A percentile compares a stretch with the other conserved stretches of the same genome.
Evolutionary conservation across 129 eudicot genomes (phyloP).

Genomic region (Flaveria bidentis): DNA sequence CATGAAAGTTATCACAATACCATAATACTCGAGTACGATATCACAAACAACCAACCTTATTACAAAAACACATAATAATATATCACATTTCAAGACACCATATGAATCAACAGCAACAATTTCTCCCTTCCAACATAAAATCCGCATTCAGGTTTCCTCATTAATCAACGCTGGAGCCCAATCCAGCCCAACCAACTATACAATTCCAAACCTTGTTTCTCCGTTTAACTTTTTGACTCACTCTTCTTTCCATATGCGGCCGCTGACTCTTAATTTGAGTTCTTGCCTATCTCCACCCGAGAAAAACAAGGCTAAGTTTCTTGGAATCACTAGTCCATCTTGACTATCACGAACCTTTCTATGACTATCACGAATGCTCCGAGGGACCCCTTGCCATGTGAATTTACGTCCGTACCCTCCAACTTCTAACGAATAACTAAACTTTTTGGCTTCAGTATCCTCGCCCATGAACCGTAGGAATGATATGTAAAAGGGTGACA

Average conservation of each 20-base stretch:
- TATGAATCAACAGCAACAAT: background rate
- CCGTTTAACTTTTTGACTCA: slow-evolving; percentile 29
- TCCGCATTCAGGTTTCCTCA: background rate
- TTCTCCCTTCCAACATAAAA: background rate
- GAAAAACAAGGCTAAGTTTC: slow-evolving; percentile 78
- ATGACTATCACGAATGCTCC: slow-evolving; percentile 87
- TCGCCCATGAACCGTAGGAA: slow-evolving; percentile 90
- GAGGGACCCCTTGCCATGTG: slow-evolving; percentile 90
- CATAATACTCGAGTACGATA: background rate
- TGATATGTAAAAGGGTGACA: slow-evolving; percentile 83
- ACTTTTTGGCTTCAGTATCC: slow-evolving; percentile 71
- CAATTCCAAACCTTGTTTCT: slow-evolving; percentile 1
- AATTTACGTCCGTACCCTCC: slow-evolving; percentile 71
- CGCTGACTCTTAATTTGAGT: slow-evolving; percentile 76
- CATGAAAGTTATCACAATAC: background rate
- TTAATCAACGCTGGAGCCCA: background rate
- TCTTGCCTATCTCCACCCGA: slow-evolving; percentile 81
- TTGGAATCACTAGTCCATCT: slow-evolving; percentile 76
- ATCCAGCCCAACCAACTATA: slow-evolving; percentile 18
- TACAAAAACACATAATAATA: background rate
- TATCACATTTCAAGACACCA: background rate
- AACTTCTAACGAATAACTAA: slow-evolving; percentile 73
- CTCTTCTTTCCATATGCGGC: slow-evolving; percentile 80
- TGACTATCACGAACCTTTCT: slow-evolving; percentile 79
- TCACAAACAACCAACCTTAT: background rate